phyloP scores from a whole-genome alignment of 345 rosid species.

The Gynandropsis gynandra region DNA sequence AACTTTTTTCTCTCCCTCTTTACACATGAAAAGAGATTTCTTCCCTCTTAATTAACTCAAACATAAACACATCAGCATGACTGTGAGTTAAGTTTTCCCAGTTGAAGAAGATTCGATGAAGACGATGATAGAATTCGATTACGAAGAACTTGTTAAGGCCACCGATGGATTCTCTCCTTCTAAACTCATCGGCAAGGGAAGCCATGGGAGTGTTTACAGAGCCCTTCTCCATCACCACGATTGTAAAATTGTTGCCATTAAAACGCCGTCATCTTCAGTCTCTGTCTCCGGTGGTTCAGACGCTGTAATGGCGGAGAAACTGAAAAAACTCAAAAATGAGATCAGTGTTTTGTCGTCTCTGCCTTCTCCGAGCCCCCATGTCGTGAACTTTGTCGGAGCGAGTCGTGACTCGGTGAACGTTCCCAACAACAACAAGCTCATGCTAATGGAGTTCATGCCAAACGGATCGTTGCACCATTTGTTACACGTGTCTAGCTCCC shows the following conservation, averaged over 20 bases:
- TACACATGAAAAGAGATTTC: neutral
- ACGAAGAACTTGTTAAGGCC: constrained; percentile 44
- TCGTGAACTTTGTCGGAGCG: constrained; percentile 42
- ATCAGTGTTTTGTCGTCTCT: constrained; percentile 46
- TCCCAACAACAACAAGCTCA: constrained; percentile 27
- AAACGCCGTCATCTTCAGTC: constrained; percentile 26
- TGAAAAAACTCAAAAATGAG: constrained; percentile 51
- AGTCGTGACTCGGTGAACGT: constrained; percentile 1
- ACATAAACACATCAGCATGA: neutral
- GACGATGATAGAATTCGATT: constrained; percentile 33
- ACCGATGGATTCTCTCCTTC: constrained; percentile 51
- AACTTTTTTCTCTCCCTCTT: neutral
- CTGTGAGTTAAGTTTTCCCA: neutral
- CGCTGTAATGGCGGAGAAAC: constrained; percentile 25
- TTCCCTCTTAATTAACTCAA: neutral
- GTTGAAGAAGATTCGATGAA: neutral
- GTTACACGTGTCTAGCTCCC: constrained; percentile 33
- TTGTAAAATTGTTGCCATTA: constrained; percentile 39
- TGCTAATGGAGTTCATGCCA: constrained; percentile 77
- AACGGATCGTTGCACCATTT: constrained; percentile 56
- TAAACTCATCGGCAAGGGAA: constrained; percentile 62
- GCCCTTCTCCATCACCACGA: constrained; percentile 26
- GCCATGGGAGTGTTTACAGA: constrained; percentile 61
- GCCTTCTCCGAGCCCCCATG: constrained; percentile 24
- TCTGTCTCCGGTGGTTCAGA: constrained; percentile 7